Conservation (phyloP, 164 flowering plant genomes). For the Umbilicus rupestris region DNA sequence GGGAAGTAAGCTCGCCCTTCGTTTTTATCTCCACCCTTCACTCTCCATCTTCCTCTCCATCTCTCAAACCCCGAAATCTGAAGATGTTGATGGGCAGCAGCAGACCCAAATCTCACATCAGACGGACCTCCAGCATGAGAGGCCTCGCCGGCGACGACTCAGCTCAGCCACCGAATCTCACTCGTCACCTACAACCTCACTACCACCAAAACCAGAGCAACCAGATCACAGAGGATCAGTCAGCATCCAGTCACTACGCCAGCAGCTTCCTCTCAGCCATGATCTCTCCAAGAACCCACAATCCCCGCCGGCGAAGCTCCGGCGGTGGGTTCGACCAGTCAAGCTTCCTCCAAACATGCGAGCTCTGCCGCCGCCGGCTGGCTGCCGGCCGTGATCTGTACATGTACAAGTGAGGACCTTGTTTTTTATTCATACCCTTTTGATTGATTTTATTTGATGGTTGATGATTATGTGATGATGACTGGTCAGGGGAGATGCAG, state of each 20-base stretch:
- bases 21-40: no score
- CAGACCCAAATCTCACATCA: not conserved
- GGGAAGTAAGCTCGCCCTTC: no score
- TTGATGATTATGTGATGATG: not conserved
- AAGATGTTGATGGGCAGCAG: constrained; percentile 1
- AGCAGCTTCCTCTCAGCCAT: not conserved
- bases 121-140: not conserved
- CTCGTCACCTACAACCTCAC: not conserved
- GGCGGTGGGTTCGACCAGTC: not conserved
- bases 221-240: not conserved
- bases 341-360: constrained; percentile 30
- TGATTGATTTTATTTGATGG: not conserved
- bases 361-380: constrained; percentile 38
- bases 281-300: not conserved
- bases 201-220: not conserved
- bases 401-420: constrained; percentile 41
- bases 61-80: not conserved
- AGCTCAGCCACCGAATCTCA: not conserved
- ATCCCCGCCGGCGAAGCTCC: not conserved
- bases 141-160: not conserved
- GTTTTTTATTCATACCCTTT: not conserved
- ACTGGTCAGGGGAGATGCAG: not conserved
- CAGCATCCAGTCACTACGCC: not conserved
- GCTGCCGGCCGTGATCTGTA: constrained; percentile 42
- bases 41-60: no score